Conservation (phyloP, 345 rosid genomes). For the Bretschneidera sinensis region DNA sequence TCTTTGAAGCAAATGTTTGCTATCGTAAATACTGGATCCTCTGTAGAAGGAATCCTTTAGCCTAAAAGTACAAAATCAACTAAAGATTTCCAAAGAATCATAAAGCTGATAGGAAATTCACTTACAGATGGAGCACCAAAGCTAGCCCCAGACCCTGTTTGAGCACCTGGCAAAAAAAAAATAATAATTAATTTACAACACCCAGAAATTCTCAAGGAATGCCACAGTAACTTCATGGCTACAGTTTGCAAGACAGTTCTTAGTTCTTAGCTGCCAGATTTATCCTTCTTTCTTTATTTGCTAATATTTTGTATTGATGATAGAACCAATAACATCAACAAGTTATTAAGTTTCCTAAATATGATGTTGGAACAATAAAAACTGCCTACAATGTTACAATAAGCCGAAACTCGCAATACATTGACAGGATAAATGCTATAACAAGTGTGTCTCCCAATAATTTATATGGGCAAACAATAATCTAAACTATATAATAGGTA, state of each 20-base stretch:
- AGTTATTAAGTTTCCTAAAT: neutral
- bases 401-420: conserved; percentile 16
- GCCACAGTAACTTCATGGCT: neutral
- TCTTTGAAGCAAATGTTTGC: neutral
- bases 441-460: neutral
- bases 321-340: neutral
- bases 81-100: neutral
- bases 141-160: conserved; percentile 78
- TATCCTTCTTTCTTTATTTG: neutral
- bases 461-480: neutral
- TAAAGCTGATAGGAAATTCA: conserved; percentile 10
- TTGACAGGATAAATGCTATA: neutral
- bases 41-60: neutral
- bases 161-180: conserved; percentile 41
- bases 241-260: neutral
- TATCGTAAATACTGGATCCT: neutral
- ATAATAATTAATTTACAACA: conserved; percentile 1
- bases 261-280: neutral
- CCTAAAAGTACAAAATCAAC: neutral
- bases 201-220: neutral
- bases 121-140: conserved; percentile 76
- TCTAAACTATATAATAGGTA: conserved; percentile 16
- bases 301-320: too few relatives aligned
- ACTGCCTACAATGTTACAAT: neutral
- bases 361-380: neutral